Percentiles rank a stretch among this genome's conserved stretches.
These are phyloP conservation scores for Letharia lupina DNA, from an alignment of 495 filamentous ascomycete genomes.

Conservation along the genomic window DNA sequence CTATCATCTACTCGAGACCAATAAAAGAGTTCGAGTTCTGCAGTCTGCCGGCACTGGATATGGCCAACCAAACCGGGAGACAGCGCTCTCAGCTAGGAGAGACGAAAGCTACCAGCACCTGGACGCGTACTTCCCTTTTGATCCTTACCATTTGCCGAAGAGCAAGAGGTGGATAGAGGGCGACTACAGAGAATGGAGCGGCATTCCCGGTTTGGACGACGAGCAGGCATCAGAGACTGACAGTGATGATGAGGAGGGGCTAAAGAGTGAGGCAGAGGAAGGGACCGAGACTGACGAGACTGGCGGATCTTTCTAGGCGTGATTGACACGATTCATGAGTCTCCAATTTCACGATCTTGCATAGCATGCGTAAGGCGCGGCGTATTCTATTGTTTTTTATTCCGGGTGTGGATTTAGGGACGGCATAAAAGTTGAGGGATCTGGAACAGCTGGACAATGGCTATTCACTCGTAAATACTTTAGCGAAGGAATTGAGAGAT, in stretches of 20 bases:
- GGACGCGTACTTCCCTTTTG: slow-evolving; percentile 94
- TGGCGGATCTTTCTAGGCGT: neutral
- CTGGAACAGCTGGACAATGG: neutral
- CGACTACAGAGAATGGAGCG: slow-evolving; percentile 79
- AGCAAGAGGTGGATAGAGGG: slow-evolving; percentile 78
- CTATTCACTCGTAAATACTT: neutral
- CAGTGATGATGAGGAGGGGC: slow-evolving; percentile 46
- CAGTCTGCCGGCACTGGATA: slow-evolving; percentile 42
- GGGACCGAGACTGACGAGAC: slow-evolving; percentile 28
- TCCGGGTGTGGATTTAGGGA: neutral
- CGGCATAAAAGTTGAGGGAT: neutral
- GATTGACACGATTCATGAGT: neutral
- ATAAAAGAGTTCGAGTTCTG: slow-evolving; percentile 72
- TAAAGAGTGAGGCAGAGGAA: slow-evolving; percentile 37
- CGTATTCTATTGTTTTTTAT: neutral
- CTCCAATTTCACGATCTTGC: neutral
- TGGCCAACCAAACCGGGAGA: slow-evolving; percentile 52
- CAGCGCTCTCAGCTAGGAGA: slow-evolving; percentile 38
- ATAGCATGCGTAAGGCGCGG: slow-evolving; percentile 10
- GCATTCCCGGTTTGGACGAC: slow-evolving; percentile 58
- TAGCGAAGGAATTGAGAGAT: neutral
- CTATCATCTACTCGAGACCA: slow-evolving; percentile 77
- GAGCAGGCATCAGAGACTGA: slow-evolving; percentile 46
- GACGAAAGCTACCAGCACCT: slow-evolving; percentile 66
- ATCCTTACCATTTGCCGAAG: slow-evolving; percentile 80